Evolutionary conservation across 805 yeast genomes (phyloP), one percentile per base, ranked within the genome.

Genomic region (Citeromyces nyonsensis): DNA sequence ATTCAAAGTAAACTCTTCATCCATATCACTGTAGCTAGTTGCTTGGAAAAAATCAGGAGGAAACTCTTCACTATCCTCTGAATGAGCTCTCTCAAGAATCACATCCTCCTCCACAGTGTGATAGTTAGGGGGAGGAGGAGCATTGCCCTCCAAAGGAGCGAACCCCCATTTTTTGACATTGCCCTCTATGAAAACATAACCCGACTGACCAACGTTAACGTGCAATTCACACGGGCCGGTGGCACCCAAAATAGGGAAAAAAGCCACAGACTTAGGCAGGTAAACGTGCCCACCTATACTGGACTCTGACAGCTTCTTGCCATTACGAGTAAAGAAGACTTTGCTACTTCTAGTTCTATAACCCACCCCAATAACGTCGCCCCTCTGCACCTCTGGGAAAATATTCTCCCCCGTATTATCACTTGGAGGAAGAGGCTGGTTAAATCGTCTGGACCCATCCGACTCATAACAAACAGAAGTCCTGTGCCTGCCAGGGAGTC

Each of bases 111-210:
- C 73, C 44, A 75, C 85, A 36, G 75, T 71, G 31, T 82, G 81
- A 54, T 88, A 88, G 7, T 91, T 77, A 1, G 98, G 98, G 3
- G 97, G 95, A 4, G 97, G 94, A 3, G 93, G 78, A 36, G 85
- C 78, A 31, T 66, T 69, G 2, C 97, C 98, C 41, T 77, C 81
- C 26, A 78, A 63, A 3, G 91, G 88, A n/a, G 94, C 95, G 44
- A 79, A 77, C 5, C 95, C 94, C 95, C 95, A 85, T 49, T 81
- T 84, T 49, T 85, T 85, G 26, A 86, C 94, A 48, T 85, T 84
- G 2, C 83, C 95, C 48, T 86, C 95, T 31, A 86, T 82, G 47
- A 69, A 84, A 2, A 86, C 95, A 54, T 70, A 85, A 2, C 95
- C 96, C 36, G 73, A 63, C 43, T 82, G 88, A 12, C 98, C 98